phyloP scores from a whole-genome alignment of 208 protist genomes.

The Naegleria lovaniensis region DNA sequence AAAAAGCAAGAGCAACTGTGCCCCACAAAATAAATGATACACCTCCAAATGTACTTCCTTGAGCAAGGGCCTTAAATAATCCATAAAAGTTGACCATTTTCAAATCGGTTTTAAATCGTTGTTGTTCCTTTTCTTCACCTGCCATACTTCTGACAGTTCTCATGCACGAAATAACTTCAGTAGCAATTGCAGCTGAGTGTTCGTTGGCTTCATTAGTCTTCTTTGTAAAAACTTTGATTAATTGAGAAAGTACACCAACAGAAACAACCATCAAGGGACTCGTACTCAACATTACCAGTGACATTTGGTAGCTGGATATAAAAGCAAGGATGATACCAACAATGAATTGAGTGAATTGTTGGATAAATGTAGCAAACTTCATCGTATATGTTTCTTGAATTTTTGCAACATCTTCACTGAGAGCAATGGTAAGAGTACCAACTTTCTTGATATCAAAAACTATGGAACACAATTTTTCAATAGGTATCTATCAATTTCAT shows the following conservation, averaged over 20 bases:
- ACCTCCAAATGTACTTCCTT: background rate
- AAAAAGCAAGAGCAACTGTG: conserved; percentile 4
- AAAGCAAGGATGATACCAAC: background rate
- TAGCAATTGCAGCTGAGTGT: background rate
- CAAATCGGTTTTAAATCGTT: background rate
- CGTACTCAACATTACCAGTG: background rate
- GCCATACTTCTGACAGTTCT: conserved; percentile 21
- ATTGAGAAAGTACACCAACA: background rate
- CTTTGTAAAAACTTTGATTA: background rate
- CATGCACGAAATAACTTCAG: background rate
- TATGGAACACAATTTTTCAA: background rate
- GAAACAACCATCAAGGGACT: background rate
- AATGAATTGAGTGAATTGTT: background rate
- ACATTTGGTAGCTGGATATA: background rate
- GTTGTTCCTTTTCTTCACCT: background rate
- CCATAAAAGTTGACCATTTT: background rate
- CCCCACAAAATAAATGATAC: background rate
- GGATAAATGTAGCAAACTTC: background rate
- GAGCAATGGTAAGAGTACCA: background rate
- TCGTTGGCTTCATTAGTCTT: background rate
- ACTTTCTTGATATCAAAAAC: background rate
- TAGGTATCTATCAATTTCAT: too few relatives aligned
- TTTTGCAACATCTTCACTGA: background rate
- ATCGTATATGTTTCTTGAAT: background rate
- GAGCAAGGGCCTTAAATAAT: background rate